Percentiles rank a stretch among this genome's conserved stretches.
These are phyloP conservation scores for Colletotrichum neosansevieriae DNA, from an alignment of 2,329 filamentous ascomycete species.

Conservation along the genomic window DNA sequence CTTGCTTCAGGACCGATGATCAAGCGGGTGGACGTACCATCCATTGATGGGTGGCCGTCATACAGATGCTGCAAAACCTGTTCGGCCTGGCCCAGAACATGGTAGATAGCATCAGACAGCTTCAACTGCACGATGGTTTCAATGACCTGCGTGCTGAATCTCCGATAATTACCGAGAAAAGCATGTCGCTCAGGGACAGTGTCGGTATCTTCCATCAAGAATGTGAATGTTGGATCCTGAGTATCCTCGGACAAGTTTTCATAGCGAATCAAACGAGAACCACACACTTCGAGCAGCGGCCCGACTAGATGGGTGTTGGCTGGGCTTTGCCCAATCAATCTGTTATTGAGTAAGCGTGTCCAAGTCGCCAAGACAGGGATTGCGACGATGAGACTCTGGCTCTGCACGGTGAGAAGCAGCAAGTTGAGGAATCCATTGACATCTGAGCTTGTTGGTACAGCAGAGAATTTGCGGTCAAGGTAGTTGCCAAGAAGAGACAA, in stretches of 20 bases:
- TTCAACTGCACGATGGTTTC: constrained; percentile 87
- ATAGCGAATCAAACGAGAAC: constrained; percentile 85
- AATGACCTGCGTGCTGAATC: constrained; percentile 89
- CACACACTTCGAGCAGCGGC: constrained; percentile 84
- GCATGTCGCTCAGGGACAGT: constrained; percentile 93
- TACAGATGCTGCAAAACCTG: constrained; percentile 81
- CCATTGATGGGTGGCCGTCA: constrained; percentile 74
- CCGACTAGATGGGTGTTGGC: constrained; percentile 75
- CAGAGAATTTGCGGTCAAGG: constrained; percentile 80
- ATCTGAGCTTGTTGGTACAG: constrained; percentile 73
- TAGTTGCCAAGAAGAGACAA: constrained; percentile 87
- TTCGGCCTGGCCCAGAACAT: constrained; percentile 86
- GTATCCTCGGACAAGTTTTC: constrained; percentile 87
- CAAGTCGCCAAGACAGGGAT: constrained; percentile 93
- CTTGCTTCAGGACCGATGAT: background rate
- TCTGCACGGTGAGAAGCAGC: constrained; percentile 82
- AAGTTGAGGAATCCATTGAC: constrained; percentile 83
- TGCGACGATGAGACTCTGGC: constrained; percentile 90
- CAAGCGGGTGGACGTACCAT: constrained; percentile 60
- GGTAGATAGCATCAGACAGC: constrained; percentile 85
- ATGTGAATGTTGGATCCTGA: constrained; percentile 81
- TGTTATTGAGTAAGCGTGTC: constrained; percentile 83
- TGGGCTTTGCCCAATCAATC: constrained; percentile 74
- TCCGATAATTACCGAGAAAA: constrained; percentile 93
- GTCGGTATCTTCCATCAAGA: constrained; percentile 93